These are phyloP conservation scores for Salicornia ramosissima DNA, from an alignment of 148 eudicot genomes.

Conservation along the genomic window DNA sequence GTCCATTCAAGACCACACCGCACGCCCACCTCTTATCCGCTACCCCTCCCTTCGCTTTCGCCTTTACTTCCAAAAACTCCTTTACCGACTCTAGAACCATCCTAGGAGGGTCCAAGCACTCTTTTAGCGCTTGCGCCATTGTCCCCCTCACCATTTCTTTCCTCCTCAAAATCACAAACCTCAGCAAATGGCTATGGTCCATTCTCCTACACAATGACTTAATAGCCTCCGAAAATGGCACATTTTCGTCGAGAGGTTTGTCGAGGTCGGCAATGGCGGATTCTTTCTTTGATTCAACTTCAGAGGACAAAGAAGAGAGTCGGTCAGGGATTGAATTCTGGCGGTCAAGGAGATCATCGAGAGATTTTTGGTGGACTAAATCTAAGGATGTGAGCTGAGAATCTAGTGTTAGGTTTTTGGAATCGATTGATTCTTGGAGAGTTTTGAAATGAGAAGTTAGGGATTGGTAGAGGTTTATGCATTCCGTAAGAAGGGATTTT, in stretches of 20 bases:
- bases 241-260: conserved; percentile 5
- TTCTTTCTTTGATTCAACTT: conserved; percentile 26
- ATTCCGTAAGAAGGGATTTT: conserved; percentile 31
- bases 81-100: conserved; percentile 50
- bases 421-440: conserved; percentile 28
- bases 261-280: conserved; percentile 34
- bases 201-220: conserved; percentile 34
- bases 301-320: conserved; percentile 20
- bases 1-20: conserved; percentile 28
- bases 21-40: conserved; percentile 48
- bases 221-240: conserved; percentile 23
- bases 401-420: conserved; percentile 40
- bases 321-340: conserved; percentile 34
- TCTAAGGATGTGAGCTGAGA: conserved; percentile 34
- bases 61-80: conserved; percentile 35
- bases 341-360: conserved; percentile 31
- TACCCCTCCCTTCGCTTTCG: conserved; percentile 24
- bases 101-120: conserved; percentile 40
- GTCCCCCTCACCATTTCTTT: conserved; percentile 39
- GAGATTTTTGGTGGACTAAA: conserved; percentile 20
- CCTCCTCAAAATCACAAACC: conserved; percentile 33
- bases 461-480: conserved; percentile 46
- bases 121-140: conserved; percentile 27
- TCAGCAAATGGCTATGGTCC: conserved; percentile 35
- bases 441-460: conserved; percentile 38